Evolutionary conservation across 352 stramenopile species (phyloP).

Genomic region (Albugo candida): DNA sequence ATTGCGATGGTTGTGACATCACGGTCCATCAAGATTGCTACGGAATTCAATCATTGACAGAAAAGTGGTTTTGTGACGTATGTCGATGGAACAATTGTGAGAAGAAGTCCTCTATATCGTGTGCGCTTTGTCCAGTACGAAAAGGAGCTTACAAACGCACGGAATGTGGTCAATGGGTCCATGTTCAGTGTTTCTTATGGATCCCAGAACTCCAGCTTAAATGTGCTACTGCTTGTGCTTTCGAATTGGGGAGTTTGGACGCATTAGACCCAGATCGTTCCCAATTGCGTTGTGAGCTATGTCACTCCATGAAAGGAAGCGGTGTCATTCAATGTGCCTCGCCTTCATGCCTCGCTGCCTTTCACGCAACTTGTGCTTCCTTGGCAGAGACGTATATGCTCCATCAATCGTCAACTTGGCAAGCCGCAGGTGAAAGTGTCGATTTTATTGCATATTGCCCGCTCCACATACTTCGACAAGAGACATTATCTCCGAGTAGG

Average conservation of each 20-base stretch:
- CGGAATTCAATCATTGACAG: constrained; percentile 37
- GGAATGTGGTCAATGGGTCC: constrained; percentile 45
- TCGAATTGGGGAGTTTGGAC: constrained; percentile 8
- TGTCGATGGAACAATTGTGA: constrained; percentile 1
- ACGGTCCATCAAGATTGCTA: constrained; percentile 83
- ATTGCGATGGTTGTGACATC: constrained; percentile 77
- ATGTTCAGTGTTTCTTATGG: constrained; percentile 77
- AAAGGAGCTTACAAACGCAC: constrained; percentile 40
- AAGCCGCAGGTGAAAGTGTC: constrained; percentile 28
- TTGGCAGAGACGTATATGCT: constrained; percentile 9
- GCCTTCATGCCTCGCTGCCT: constrained; percentile 44
- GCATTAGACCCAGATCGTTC: constrained; percentile 36
- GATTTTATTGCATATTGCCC: constrained; percentile 54
- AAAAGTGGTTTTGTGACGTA: constrained; percentile 73
- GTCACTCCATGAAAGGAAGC: constrained; percentile 26
- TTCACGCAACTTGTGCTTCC: constrained; percentile 63
- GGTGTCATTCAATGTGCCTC: constrained; percentile 67
- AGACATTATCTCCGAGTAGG: background rate
- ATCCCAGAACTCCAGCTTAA: constrained; percentile 46
- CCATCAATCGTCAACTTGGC: constrained; percentile 25
- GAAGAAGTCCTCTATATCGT: constrained; percentile 4
- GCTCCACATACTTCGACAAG: constrained; percentile 7
- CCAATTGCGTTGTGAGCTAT: constrained; percentile 46
- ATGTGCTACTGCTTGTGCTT: constrained; percentile 21
- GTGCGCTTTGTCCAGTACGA: constrained; percentile 47